A percentile compares a stretch with the other conserved stretches of the same genome.
Conservation (phyloP, 2,329 filamentous ascomycete species). For the Curvularia verruculosa region DNA sequence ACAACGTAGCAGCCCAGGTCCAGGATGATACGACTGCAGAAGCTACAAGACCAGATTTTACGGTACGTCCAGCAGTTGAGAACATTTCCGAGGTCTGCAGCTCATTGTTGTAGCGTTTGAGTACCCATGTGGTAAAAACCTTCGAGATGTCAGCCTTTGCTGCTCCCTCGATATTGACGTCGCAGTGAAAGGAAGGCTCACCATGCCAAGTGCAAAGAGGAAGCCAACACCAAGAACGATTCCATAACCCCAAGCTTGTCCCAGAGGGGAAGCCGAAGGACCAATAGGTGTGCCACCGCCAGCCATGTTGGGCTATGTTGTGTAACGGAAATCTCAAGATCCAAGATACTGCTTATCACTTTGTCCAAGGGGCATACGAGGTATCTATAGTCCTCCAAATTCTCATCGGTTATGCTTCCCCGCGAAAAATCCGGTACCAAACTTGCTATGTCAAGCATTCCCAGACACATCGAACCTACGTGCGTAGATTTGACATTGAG, state of each 20-base stretch:
- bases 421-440: conserved; percentile 3
- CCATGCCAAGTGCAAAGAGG: conserved; percentile 40
- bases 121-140: conserved; percentile 39
- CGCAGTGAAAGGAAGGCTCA: conserved; percentile 4
- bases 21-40: conserved; percentile 39
- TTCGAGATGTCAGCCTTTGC: conserved; percentile 3
- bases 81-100: conserved; percentile 42
- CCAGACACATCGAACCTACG: conserved; percentile 6
- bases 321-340: conserved; percentile 10
- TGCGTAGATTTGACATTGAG: not conserved
- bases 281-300: conserved; percentile 34
- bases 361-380: conserved; percentile 7
- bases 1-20: conserved; percentile 41
- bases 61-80: conserved; percentile 39
- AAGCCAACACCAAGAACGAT: conserved; percentile 43
- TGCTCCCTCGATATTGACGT: not conserved
- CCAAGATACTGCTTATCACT: not conserved
- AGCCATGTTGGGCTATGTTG: conserved; percentile 26
- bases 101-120: conserved; percentile 42
- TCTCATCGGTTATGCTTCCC: not conserved
- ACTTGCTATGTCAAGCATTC: conserved; percentile 23
- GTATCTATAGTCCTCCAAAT: conserved; percentile 28
- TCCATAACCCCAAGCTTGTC: conserved; percentile 43
- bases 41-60: conserved; percentile 42
- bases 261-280: conserved; percentile 33